Percentiles rank a stretch among this genome's conserved stretches.
These are phyloP conservation scores for Pyrenula massariospora DNA, from an alignment of 495 filamentous ascomycete species.

Conservation along the genomic window DNA sequence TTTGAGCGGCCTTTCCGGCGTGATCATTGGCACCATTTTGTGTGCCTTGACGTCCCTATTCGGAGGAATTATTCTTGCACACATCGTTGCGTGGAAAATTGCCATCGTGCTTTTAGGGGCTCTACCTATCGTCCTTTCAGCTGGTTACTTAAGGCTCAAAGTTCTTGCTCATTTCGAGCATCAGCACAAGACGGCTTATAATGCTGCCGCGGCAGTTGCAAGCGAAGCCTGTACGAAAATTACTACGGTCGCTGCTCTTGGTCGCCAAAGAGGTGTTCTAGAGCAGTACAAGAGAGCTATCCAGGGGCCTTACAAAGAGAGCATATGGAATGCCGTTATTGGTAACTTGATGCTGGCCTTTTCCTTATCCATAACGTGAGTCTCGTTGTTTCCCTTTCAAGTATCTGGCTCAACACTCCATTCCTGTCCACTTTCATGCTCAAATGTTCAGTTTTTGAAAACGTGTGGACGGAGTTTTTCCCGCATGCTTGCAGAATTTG, in stretches of 20 bases:
- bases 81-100: constrained; percentile 32
- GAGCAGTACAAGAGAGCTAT: not conserved
- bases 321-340: not conserved
- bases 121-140: constrained; percentile 30
- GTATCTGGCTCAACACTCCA: not conserved
- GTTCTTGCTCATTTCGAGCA: constrained; percentile 44
- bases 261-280: constrained; percentile 29
- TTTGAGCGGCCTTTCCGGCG: constrained; percentile 34
- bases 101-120: constrained; percentile 25
- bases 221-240: constrained; percentile 40
- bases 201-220: constrained; percentile 36
- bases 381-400: not conserved
- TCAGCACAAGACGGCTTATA: constrained; percentile 42
- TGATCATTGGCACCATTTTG: constrained; percentile 31
- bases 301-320: not conserved
- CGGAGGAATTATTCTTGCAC: constrained; percentile 28
- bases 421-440: not conserved
- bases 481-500: too few species aligned
- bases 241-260: constrained; percentile 41
- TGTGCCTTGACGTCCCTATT: constrained; percentile 33
- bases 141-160: constrained; percentile 39
- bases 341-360: not conserved
- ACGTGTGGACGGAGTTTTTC: too few species aligned
- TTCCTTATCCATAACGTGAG: not conserved
- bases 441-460: too few species aligned